A percentile compares a stretch with the other conserved stretches of the same genome.
Evolutionary conservation across 192 early-diverging fungal genomes (phyloP).

Genomic region (Podila horticola): DNA sequence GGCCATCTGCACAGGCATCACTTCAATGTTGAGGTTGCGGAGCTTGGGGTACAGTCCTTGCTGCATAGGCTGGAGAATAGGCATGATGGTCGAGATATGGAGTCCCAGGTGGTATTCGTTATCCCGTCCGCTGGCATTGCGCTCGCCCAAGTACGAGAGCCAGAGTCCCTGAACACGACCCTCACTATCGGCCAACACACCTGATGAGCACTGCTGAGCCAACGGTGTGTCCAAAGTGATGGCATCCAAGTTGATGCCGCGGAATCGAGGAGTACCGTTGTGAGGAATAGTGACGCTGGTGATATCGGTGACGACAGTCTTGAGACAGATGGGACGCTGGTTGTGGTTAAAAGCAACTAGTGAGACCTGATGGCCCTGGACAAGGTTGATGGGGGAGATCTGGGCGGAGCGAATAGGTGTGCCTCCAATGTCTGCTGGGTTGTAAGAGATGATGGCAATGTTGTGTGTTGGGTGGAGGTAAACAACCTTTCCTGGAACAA

Average conservation of each 20-base stretch:
- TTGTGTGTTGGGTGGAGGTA: slow-evolving; percentile 93
- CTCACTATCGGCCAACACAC: slow-evolving; percentile 72
- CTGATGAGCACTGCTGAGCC: slow-evolving; percentile 80
- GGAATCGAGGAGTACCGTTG: slow-evolving; percentile 49
- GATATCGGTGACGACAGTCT: slow-evolving; percentile 70
- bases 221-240: slow-evolving; percentile 86
- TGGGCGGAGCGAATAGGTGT: slow-evolving; percentile 75
- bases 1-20: slow-evolving; percentile 65
- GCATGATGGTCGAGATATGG: slow-evolving; percentile 62
- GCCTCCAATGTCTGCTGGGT: slow-evolving; percentile 79
- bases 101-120: slow-evolving; percentile 72
- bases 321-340: slow-evolving; percentile 66
- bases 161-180: slow-evolving; percentile 79
- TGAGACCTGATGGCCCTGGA: slow-evolving; percentile 71
- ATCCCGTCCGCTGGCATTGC: slow-evolving; percentile 68
- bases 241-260: slow-evolving; percentile 83
- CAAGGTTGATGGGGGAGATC: slow-evolving; percentile 65
- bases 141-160: slow-evolving; percentile 80
- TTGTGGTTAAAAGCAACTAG: slow-evolving; percentile 69
- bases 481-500: slow-evolving; percentile 82
- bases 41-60: slow-evolving; percentile 62
- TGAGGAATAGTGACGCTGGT: slow-evolving; percentile 67
- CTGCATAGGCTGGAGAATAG: slow-evolving; percentile 62
- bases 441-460: slow-evolving; percentile 85
- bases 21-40: slow-evolving; percentile 70